phyloP scores from a whole-genome alignment of 805 yeast genomes.

The Metschnikowia gelsemii region DNA sequence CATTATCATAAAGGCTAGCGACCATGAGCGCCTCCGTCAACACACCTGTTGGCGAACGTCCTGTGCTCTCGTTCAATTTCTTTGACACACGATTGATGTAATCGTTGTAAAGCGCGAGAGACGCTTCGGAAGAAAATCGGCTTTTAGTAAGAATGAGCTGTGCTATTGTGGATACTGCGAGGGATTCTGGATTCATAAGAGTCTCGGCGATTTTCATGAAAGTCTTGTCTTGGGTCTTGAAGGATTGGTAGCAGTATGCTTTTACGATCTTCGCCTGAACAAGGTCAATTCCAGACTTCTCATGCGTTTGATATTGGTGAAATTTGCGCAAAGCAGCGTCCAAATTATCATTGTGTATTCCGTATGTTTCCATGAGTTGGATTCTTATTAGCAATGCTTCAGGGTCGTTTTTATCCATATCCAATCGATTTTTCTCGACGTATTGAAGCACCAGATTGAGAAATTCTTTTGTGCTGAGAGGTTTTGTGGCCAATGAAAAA shows the following conservation, averaged over 20 bases:
- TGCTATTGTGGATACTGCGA: conserved; percentile 37
- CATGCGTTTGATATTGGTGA: conserved; percentile 39
- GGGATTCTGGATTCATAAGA: conserved; percentile 26
- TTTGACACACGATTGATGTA: conserved; percentile 40
- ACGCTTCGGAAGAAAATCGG: conserved; percentile 36
- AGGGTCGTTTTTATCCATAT: conserved; percentile 25
- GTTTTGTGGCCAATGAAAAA: not conserved
- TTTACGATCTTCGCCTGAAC: conserved; percentile 43
- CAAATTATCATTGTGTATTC: conserved; percentile 31
- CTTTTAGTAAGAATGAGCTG: conserved; percentile 43
- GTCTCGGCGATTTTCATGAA: conserved; percentile 41
- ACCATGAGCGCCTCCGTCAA: conserved; percentile 49
- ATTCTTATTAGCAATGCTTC: conserved; percentile 33
- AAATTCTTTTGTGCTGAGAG: not conserved
- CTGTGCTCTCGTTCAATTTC: conserved; percentile 27
- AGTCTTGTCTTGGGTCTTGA: conserved; percentile 25
- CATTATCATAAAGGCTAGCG: conserved; percentile 43
- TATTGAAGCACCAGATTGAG: conserved; percentile 19
- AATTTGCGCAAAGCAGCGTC: conserved; percentile 36
- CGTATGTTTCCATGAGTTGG: conserved; percentile 33
- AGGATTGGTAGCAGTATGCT: conserved; percentile 41
- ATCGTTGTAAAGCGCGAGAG: conserved; percentile 47
- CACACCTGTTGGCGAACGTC: conserved; percentile 42
- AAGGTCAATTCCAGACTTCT: conserved; percentile 39
- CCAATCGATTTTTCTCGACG: conserved; percentile 25